Conservation (phyloP, 768 basidiomycete genomes). For the Russula olivacea region DNA sequence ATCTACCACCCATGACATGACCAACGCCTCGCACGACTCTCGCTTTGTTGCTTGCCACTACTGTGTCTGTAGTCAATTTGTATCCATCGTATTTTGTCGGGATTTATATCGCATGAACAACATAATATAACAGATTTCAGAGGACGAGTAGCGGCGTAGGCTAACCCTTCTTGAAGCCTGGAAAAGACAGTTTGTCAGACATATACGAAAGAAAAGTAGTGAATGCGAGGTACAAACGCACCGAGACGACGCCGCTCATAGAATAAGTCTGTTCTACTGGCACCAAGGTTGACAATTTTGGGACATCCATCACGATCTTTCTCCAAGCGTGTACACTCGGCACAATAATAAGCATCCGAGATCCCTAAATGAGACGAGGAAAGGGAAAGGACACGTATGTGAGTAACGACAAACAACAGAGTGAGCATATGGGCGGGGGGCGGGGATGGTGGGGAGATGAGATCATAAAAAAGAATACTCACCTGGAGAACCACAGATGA, state of each 20-base stretch:
- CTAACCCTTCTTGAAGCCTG: constrained; percentile 68
- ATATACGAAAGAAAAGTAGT: background rate
- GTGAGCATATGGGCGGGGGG: background rate
- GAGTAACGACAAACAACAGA: background rate
- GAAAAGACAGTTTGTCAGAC: background rate
- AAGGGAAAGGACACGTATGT: background rate
- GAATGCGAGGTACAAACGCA: constrained; percentile 32
- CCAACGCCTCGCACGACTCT: background rate
- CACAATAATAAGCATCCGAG: constrained; percentile 98
- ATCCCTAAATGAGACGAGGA: constrained; percentile 57
- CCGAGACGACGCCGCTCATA: constrained; percentile 85
- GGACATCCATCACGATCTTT: constrained; percentile 98
- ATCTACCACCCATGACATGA: constrained; percentile 13
- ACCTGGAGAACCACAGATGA: constrained; percentile 97
- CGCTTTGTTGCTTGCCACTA: background rate
- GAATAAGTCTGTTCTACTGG: constrained; percentile 87
- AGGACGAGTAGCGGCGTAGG: background rate
- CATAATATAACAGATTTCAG: constrained; percentile 6
- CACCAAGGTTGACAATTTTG: constrained; percentile 96
- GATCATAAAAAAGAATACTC: constrained; percentile 5
- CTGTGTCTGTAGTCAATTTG: background rate
- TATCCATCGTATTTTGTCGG: background rate
- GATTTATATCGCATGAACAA: background rate
- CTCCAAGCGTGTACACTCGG: constrained; percentile 93
- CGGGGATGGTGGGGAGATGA: background rate